A percentile compares a stretch with the other conserved stretches of the same genome.
These are phyloP conservation scores for Trametes cubensis DNA, from an alignment of 768 basidiomycete genomes.

Conservation along the genomic window DNA sequence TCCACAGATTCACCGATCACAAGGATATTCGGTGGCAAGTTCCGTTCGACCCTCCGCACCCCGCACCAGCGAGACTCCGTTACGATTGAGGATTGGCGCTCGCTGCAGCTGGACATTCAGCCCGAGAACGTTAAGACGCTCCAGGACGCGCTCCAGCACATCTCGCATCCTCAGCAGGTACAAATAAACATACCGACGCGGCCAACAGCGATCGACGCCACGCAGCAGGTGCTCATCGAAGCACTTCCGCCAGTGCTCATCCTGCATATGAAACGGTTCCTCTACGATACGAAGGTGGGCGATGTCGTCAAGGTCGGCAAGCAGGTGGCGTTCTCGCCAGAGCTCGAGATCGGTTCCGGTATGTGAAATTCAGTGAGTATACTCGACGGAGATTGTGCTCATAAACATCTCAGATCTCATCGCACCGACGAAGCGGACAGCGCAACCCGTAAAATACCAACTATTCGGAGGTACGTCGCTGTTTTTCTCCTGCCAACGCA, in stretches of 20 bases:
- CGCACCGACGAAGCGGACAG: slow-evolving; percentile 50
- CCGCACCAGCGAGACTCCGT: slow-evolving; percentile 86
- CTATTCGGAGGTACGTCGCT: slow-evolving; percentile 74
- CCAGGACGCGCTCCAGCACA: slow-evolving; percentile 77
- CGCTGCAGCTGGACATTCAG: slow-evolving; percentile 88
- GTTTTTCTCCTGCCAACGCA: not conserved
- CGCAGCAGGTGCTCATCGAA: slow-evolving; percentile 75
- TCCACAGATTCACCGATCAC: slow-evolving; percentile 85
- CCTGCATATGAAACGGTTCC: slow-evolving; percentile 89
- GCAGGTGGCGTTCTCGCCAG: slow-evolving; percentile 73
- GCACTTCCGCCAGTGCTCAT: slow-evolving; percentile 82
- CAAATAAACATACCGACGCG: slow-evolving; percentile 65
- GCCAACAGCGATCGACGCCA: slow-evolving; percentile 68
- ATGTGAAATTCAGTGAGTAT: slow-evolving; percentile 2
- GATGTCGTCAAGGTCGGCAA: slow-evolving; percentile 89
- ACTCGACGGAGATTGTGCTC: not conserved
- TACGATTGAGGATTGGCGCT: slow-evolving; percentile 90
- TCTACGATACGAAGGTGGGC: slow-evolving; percentile 73
- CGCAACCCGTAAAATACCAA: slow-evolving; percentile 63
- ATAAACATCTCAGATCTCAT: slow-evolving; percentile 53
- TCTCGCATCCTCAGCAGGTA: slow-evolving; percentile 80
- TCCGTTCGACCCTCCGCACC: slow-evolving; percentile 79
- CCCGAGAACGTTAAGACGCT: slow-evolving; percentile 76
- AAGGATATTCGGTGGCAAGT: slow-evolving; percentile 90
- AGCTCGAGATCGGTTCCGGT: slow-evolving; percentile 78